A percentile compares a stretch with the other conserved stretches of the same genome.
Evolutionary conservation across 2,329 filamentous ascomycete species (phyloP).

Genomic region (Hypoxylon rubiginosum): DNA sequence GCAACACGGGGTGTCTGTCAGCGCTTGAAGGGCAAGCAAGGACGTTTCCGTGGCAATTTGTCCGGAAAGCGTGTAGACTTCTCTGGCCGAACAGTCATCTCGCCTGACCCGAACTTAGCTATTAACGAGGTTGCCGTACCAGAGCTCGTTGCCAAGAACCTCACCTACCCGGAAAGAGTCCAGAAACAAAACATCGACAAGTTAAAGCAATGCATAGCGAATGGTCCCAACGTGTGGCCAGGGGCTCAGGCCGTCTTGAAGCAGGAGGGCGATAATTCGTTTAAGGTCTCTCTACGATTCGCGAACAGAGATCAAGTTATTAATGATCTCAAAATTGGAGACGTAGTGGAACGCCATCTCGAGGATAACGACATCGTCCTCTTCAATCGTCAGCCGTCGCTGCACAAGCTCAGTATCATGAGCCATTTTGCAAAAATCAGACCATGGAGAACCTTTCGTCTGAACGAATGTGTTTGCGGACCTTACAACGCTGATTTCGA

Average conservation of each 20-base stretch:
- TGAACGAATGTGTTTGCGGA: constrained; percentile 98
- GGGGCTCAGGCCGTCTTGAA: constrained; percentile 88
- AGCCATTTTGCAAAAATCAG: constrained; percentile 93
- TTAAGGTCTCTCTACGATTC: constrained; percentile 82
- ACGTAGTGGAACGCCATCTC: constrained; percentile 93
- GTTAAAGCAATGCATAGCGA: constrained; percentile 78
- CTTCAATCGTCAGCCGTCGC: constrained; percentile 96
- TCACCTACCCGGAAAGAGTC: constrained; percentile 94
- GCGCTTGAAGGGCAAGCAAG: constrained; percentile 95
- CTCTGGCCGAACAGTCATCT: constrained; percentile 97
- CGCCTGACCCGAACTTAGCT: constrained; percentile 92
- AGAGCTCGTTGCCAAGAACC: constrained; percentile 90
- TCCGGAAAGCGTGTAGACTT: constrained; percentile 99
- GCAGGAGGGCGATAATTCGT: constrained; percentile 67
- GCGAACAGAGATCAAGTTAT: constrained; percentile 79
- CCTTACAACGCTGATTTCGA: constrained; percentile 99
- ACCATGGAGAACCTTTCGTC: constrained; percentile 93
- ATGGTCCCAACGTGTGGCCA: constrained; percentile 84
- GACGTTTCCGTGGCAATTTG: constrained; percentile 94
- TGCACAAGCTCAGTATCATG: constrained; percentile 99
- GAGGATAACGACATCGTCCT: constrained; percentile 96
- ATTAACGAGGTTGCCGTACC: constrained; percentile 96
- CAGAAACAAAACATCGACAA: constrained; percentile 89
- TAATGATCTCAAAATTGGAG: constrained; percentile 81
- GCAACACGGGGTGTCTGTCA: constrained; percentile 94